These are phyloP conservation scores for Eucalyptus guilfoylei DNA, from an alignment of 345 rosid species.

Conservation along the genomic window DNA sequence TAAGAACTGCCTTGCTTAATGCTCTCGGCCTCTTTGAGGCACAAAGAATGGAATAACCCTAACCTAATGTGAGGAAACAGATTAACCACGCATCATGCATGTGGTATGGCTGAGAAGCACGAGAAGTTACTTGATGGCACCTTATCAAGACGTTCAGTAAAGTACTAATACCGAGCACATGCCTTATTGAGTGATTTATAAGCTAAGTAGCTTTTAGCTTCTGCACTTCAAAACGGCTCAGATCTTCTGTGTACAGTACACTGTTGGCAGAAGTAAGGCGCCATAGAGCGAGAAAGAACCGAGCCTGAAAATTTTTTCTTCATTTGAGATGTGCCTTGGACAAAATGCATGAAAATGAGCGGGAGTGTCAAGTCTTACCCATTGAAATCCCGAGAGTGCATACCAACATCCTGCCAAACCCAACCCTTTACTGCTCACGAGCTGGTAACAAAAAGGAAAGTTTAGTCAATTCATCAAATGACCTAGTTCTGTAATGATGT, in stretches of 20 bases:
- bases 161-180: neutral
- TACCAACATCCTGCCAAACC: slow-evolving; percentile 73
- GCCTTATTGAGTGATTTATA: neutral
- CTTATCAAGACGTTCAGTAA: neutral
- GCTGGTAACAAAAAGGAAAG: slow-evolving; percentile 10
- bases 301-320: slow-evolving; percentile 34
- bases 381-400: slow-evolving; percentile 57
- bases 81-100: neutral
- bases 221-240: slow-evolving; percentile 12
- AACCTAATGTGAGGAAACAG: neutral
- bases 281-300: slow-evolving; percentile 34
- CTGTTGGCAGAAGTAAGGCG: slow-evolving; percentile 50
- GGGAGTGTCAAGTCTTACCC: slow-evolving; percentile 31
- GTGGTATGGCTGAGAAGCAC: neutral
- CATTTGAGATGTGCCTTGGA: neutral
- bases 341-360: neutral
- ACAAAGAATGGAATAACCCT: neutral
- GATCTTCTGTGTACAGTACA: slow-evolving; percentile 38
- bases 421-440: slow-evolving; percentile 41
- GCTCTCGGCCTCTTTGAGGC: neutral
- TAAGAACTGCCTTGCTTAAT: neutral
- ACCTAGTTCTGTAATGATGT: neutral
- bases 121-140: neutral
- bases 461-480: neutral
- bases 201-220: slow-evolving; percentile 33